phyloP scores from a whole-genome alignment of 768 basidiomycete genomes.

The Phaeotremella skinneri region DNA sequence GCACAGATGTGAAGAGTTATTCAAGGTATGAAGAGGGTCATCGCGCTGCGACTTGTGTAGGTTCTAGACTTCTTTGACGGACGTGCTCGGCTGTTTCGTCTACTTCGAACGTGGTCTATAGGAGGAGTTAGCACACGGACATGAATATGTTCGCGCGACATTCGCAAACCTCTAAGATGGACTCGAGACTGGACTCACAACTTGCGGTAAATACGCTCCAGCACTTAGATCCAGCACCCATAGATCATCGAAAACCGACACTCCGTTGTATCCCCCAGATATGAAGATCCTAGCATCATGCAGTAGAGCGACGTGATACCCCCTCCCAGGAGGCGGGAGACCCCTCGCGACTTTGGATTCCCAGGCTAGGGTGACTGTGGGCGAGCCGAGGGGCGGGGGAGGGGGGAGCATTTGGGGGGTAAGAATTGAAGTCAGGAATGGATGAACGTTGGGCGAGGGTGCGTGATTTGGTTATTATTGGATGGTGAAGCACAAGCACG shows the following conservation, averaged over 20 bases:
- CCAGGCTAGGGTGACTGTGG: constrained; percentile 75
- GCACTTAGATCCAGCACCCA: constrained; percentile 81
- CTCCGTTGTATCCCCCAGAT: constrained; percentile 71
- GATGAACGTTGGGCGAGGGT: too few species aligned
- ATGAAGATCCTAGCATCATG: constrained; percentile 82
- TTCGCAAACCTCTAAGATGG: too few species aligned
- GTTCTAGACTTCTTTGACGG: neutral
- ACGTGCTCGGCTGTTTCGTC: constrained; percentile 16
- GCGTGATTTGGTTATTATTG: too few species aligned
- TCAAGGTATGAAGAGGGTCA: too few species aligned
- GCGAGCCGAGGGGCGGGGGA: neutral
- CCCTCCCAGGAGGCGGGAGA: constrained; percentile 67
- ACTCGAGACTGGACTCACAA: constrained; percentile 65
- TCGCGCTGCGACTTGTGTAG: neutral
- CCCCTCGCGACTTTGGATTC: constrained; percentile 71
- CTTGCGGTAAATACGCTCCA: constrained; percentile 83
- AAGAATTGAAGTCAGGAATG: neutral
- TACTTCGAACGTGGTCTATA: constrained; percentile 28
- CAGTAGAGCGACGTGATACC: constrained; percentile 78
- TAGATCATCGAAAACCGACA: constrained; percentile 72
- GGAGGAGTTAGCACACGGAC: neutral
- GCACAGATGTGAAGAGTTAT: neutral
- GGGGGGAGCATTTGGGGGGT: neutral
- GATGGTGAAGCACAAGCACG: too few species aligned
- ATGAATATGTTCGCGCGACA: neutral